Evolutionary conservation across 331 rosid genomes (phyloP).

Genomic region (Rosa hybrid): DNA sequence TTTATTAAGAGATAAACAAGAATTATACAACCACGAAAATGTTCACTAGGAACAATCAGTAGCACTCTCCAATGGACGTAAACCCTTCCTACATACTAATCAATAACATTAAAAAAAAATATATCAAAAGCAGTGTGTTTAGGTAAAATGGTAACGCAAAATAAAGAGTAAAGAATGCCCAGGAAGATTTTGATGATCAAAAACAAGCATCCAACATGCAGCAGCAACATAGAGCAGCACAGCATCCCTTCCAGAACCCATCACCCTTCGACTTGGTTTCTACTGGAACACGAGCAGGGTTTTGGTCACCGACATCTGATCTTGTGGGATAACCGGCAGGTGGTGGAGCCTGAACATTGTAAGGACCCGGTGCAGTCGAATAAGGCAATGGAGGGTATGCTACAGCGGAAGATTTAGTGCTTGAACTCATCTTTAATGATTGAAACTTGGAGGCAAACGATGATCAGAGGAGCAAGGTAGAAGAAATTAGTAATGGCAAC

Average conservation of each 20-base stretch:
- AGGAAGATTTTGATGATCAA: not conserved
- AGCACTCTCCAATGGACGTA: not conserved
- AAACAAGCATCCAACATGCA: slow-evolving; percentile 18
- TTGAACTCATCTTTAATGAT: slow-evolving; percentile 12
- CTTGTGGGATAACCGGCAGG: slow-evolving; percentile 3
- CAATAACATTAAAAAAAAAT: too few relatives aligned
- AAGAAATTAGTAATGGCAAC: not conserved
- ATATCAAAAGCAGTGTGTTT: not conserved
- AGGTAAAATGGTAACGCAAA: not conserved
- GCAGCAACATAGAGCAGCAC: slow-evolving; percentile 18
- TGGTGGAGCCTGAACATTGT: not conserved
- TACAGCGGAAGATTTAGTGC: not conserved
- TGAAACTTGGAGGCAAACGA: not conserved
- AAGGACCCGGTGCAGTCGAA: not conserved
- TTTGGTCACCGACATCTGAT: not conserved
- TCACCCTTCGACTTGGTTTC: slow-evolving; percentile 42
- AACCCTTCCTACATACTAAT: not conserved
- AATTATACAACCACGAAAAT: not conserved
- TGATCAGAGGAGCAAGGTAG: not conserved
- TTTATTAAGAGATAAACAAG: not conserved
- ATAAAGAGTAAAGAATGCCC: not conserved
- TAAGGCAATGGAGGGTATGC: too few relatives aligned
- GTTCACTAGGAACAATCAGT: not conserved
- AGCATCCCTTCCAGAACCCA: slow-evolving; percentile 53
- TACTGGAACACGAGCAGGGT: not conserved